Evolutionary conservation across 2,329 filamentous ascomycete species (phyloP), one percentile per base, ranked within the genome.

Genomic region (Penicillium psychrosexuale): DNA sequence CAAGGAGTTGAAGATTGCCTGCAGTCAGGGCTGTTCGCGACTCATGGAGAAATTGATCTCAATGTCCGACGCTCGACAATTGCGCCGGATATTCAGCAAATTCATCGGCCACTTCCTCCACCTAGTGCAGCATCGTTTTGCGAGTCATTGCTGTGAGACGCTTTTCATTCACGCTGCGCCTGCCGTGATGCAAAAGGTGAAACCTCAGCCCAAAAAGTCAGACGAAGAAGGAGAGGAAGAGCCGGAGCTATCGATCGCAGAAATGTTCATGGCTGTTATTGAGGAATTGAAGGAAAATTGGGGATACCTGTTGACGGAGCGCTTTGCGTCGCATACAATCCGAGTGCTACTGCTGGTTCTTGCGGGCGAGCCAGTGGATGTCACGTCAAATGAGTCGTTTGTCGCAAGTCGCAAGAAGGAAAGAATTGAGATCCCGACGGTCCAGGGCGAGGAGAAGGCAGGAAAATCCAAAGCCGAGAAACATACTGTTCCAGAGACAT

Each of bases 121-220:
- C 65, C 82, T 99, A 28, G 86, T 97, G 48, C 92, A 95, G 71
- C 94, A 99, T 75, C 88, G 94, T 17, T 99, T 99, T 68, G 94
- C 94, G 5, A 96, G 92, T 57, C 94, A 99, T 77, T 97, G 93
- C 75, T 97, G 92, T 71, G 94, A 99, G 76, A 90, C 90, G 27
- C 81, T 99, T 31, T 97, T 99, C 72, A 79, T 92, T 46, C 85
- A 89, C 61, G 88, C 90, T 1, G 92, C 92, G 0, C 87, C 89
- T 1, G 77, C 88, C 11, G 89, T 96, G 36, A 88, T 88, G 13
- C 79, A 87, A 58, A 92, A 96, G 73, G 74, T 90, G 6, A 72
- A 80, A 70, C 61, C 82, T 69, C 68, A 56, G 66, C 76, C 62
- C 44, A 66, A 60, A 3, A 72, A 71, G 19, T 77, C 78, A 22